Percentiles rank a stretch among this genome's conserved stretches.
Conservation (phyloP, 139 green algal genomes). For the Parachlorella kessleri region DNA sequence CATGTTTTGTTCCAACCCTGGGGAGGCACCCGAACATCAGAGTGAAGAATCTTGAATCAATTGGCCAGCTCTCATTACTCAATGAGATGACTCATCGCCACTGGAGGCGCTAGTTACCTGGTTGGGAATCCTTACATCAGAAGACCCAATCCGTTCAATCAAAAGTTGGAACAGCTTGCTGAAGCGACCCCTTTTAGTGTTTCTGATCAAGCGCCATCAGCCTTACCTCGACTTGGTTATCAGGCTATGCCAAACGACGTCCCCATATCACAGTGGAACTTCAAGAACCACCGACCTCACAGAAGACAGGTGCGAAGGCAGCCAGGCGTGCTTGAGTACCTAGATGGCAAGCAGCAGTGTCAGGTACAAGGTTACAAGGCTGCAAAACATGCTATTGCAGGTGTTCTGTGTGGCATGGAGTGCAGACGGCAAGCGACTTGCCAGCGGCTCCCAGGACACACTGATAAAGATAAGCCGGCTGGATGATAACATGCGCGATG, state of each 20-base stretch:
- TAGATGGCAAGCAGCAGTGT: not conserved
- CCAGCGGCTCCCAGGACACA: constrained; percentile 37
- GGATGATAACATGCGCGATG: not conserved
- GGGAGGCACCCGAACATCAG: no score
- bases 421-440: constrained; percentile 25
- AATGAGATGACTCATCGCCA: no score
- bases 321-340: not conserved
- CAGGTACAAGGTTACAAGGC: not conserved
- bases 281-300: constrained; percentile 13
- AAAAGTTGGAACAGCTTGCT: no score
- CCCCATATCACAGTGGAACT: constrained; percentile 23
- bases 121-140: no score
- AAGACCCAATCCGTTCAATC: no score
- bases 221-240: no score
- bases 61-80: no score
- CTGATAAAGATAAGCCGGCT: constrained; percentile 10
- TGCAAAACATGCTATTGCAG: not conserved
- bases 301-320: constrained; percentile 22
- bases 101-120: no score
- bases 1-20: no score
- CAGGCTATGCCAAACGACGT: not conserved
- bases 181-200: no score
- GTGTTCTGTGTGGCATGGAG: constrained; percentile 41
- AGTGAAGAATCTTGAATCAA: no score
- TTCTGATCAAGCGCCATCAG: no score